Evolutionary conservation across 305 asterid genomes (phyloP).

Genomic region (Fraxinus latifolia): DNA sequence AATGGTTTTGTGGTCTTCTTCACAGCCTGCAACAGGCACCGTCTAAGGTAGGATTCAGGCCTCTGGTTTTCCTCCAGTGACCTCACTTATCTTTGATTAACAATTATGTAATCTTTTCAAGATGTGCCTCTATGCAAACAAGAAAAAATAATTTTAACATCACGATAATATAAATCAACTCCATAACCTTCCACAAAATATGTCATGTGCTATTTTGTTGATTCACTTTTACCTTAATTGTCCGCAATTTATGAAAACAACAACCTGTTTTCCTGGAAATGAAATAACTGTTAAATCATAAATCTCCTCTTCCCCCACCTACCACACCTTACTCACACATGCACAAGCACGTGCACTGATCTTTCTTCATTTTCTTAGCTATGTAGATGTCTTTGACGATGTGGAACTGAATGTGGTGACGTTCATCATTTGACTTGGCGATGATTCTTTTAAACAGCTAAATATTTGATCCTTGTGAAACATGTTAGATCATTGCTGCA

Average conservation of each 20-base stretch:
- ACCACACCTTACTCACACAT: background rate
- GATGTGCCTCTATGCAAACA: background rate
- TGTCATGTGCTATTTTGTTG: background rate
- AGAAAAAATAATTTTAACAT: background rate
- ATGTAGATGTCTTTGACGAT: background rate
- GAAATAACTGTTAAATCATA: background rate
- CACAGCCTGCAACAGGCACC: constrained; percentile 71
- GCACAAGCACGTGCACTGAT: background rate
- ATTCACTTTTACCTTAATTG: background rate
- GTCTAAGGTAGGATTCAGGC: constrained; percentile 51
- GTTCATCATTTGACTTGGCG: background rate
- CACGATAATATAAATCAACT: background rate
- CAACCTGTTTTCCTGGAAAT: background rate
- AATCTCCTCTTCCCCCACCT: background rate
- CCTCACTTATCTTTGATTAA: background rate
- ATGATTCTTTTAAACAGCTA: background rate
- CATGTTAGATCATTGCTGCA: background rate
- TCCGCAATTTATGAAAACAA: background rate
- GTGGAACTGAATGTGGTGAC: background rate
- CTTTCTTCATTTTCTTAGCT: background rate
- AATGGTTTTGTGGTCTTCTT: constrained; percentile 74
- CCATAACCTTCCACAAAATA: background rate
- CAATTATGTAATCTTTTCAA: background rate
- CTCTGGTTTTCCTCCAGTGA: background rate
- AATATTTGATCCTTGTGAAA: background rate